Percentiles rank a stretch among this genome's conserved stretches.
These are phyloP conservation scores for Syzygium syzygioides DNA, from an alignment of 441 rosid genomes.

Conservation along the genomic window DNA sequence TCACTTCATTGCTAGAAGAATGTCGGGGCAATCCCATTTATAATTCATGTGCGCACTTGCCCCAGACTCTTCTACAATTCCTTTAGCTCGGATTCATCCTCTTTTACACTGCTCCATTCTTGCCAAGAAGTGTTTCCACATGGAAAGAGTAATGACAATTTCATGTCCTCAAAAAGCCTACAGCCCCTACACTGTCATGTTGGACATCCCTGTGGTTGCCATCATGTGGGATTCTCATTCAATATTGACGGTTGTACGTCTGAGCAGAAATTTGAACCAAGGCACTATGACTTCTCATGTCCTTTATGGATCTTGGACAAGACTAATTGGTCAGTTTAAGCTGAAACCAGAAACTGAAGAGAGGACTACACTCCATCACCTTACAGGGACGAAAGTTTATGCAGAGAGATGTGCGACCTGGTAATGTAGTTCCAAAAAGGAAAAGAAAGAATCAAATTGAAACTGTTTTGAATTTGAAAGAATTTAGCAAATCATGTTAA, in stretches of 20 bases:
- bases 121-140: background rate
- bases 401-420: background rate
- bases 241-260: background rate
- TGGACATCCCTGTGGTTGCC: background rate
- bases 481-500: background rate
- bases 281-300: background rate
- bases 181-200: background rate
- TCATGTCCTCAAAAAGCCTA: background rate
- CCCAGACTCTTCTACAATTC: background rate
- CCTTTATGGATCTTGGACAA: background rate
- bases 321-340: background rate
- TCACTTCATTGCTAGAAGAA: conserved; percentile 22
- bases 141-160: background rate
- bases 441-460: background rate
- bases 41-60: background rate
- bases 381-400: background rate
- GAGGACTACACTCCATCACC: background rate
- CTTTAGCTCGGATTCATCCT: background rate
- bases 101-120: background rate
- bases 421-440: background rate
- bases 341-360: background rate
- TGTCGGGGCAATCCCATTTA: conserved; percentile 48
- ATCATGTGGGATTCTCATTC: background rate
- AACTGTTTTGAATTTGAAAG: background rate
- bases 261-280: background rate